These are phyloP conservation scores for Candida morakotiae DNA, from an alignment of 805 yeast species.

Conservation along the genomic window DNA sequence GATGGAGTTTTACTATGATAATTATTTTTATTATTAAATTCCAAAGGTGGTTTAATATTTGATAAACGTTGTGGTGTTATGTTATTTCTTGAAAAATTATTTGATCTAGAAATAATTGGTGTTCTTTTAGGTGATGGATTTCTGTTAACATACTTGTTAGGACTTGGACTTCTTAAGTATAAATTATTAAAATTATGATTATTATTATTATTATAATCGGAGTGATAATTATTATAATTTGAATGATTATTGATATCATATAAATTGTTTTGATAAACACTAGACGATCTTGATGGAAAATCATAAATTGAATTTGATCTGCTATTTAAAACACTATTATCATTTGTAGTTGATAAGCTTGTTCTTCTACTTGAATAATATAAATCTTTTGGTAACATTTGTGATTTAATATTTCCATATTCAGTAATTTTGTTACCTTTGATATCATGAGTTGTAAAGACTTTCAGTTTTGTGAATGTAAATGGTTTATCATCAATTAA, in stretches of 20 bases:
- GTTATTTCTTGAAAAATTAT: background rate
- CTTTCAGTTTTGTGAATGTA: constrained; percentile 30
- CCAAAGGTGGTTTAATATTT: constrained; percentile 1
- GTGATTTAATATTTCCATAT: constrained; percentile 8
- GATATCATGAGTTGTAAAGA: constrained; percentile 51
- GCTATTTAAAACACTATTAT: background rate
- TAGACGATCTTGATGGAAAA: constrained; percentile 1
- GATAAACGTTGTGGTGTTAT: constrained; percentile 1
- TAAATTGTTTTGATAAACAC: background rate
- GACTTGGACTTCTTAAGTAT: constrained; percentile 3
- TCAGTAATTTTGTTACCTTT: constrained; percentile 28
- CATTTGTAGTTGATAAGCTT: background rate
- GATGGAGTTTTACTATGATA: constrained; percentile 2
- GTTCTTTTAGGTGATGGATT: constrained; percentile 1
- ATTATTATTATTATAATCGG: constrained; percentile 8
- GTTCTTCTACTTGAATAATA: constrained; percentile 3
- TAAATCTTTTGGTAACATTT: constrained; percentile 1
- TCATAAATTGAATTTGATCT: constrained; percentile 4
- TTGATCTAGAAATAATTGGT: background rate
- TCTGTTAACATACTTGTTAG: background rate
- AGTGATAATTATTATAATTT: no score
- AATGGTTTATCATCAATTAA: constrained; percentile 21
- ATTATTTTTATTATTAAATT: background rate
- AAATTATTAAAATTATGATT: constrained; percentile 8
- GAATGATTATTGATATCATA: background rate